Base-by-base conservation (phyloP, 2,329 filamentous ascomycete species). In the Pyricularia grisea region DNA sequence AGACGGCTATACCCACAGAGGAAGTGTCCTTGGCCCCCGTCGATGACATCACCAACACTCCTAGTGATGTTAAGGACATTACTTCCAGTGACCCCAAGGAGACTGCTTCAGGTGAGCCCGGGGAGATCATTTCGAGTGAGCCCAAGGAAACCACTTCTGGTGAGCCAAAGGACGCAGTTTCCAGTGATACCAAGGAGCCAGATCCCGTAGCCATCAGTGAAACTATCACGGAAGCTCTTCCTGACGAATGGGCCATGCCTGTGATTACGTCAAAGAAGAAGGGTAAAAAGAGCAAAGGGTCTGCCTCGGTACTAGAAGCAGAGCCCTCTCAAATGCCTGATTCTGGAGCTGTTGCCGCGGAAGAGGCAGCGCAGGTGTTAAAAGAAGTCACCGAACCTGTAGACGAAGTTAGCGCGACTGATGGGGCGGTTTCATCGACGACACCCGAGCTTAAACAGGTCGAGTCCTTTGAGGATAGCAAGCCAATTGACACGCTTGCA, bases 241-340 rank as follows among this genome's bases (percentile, higher is more conserved):
- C 58, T 61, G 58, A 66, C 17, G 65, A 66, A 27, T 66, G 65
- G 65, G 33, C 23, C 17, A 25, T 27, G 23, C 66, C 66, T n/a
- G 66, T 9, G 27, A n/a, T 31, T n/a, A 27, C 66, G 12, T 23
- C 66, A 2, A 61, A 65, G 33, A 70, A 64, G 61, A 70, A 70
- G 58, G 66, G 55, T 17, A 68, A 70, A 63, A 70, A 70, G 61
- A 20, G 42, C 17, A 65, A 63, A 23, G 68, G 55, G 23, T 14
- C 66, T 63, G n/a, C 23, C 55, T 9, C 20, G 28, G 5, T 17
- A 6, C 25, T 55, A 10, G 65, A 58, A 20, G 23, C 58, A 61
- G 58, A 61, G n/a, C 25, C 58, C 1, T 27, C 25, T 61, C 11
- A 23, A 61, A 3, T 14, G 10, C 17, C 5, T 17, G 58, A 61